A percentile compares a stretch with the other conserved stretches of the same genome.
These are phyloP conservation scores for Parachaetomium inaequale DNA, from an alignment of 495 filamentous ascomycete species.

Conservation along the genomic window DNA sequence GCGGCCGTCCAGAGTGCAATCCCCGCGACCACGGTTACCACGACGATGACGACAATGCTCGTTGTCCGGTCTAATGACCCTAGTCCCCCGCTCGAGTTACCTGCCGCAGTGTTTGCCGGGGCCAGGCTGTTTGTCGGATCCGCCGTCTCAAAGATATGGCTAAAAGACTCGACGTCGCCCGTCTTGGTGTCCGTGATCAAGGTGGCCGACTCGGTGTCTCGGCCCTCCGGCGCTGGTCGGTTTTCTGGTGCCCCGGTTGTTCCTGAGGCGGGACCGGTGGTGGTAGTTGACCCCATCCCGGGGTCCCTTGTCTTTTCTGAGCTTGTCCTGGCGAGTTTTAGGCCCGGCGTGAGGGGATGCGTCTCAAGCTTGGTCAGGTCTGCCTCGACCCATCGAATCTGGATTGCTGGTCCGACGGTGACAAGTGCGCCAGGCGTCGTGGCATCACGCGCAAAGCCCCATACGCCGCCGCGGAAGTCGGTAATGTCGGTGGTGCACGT, in stretches of 20 bases:
- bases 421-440: conserved; percentile 22
- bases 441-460: conserved; percentile 33
- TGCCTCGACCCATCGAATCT: conserved; percentile 40
- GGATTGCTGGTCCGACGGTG: conserved; percentile 40
- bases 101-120: neutral
- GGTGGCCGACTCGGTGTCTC: neutral
- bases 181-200: conserved; percentile 12
- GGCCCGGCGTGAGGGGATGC: conserved; percentile 35
- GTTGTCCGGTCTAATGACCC: conserved; percentile 20
- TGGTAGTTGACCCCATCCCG: neutral
- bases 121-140: neutral
- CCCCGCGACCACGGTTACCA: conserved; percentile 30
- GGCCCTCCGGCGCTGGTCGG: neutral
- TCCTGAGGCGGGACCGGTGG: neutral
- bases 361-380: conserved; percentile 37
- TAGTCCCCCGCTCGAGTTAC: neutral
- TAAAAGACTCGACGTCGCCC: neutral
- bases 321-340: conserved; percentile 9
- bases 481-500: conserved; percentile 40
- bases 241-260: neutral
- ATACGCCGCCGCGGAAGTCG: conserved; percentile 41
- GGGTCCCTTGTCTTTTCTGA: neutral
- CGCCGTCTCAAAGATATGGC: conserved; percentile 3
- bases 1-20: conserved; percentile 27
- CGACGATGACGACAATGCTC: conserved; percentile 32